Percentiles rank a stretch among this genome's conserved stretches.
Conservation (phyloP, 306 rosid species). For the Citrullus mucosospermus region DNA sequence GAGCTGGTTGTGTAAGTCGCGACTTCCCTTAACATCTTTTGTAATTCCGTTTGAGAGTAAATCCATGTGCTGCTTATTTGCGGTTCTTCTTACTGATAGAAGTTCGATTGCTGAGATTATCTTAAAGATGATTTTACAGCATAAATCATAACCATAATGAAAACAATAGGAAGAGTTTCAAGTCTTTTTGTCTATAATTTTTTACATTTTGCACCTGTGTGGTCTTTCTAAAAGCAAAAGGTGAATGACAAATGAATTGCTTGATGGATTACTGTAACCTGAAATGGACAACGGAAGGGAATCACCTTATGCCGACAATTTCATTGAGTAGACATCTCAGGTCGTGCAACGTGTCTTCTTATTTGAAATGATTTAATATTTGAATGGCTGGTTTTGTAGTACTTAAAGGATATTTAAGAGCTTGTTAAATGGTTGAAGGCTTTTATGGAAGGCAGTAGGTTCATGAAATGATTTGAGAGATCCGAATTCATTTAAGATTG, state of each 20-base stretch:
- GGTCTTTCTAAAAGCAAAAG: constrained; percentile 1
- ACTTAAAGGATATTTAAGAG: neutral
- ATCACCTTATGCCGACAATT: constrained; percentile 2
- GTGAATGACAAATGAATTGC: neutral
- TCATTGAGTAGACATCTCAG: neutral
- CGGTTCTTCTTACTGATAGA: neutral
- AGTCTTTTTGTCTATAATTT: neutral
- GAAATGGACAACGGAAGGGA: neutral
- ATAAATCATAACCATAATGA: neutral
- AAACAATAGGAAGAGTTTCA: neutral
- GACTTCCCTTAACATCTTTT: neutral
- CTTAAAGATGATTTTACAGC: neutral
- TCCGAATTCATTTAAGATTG: constrained; percentile 1
- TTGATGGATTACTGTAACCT: neutral
- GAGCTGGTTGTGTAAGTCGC: neutral
- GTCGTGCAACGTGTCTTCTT: neutral
- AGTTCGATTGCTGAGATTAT: neutral
- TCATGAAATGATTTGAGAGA: neutral
- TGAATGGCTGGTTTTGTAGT: neutral
- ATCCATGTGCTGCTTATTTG: neutral
- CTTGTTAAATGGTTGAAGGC: neutral
- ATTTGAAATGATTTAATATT: neutral
- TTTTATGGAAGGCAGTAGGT: neutral
- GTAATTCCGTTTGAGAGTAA: neutral
- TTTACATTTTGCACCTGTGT: neutral